Evolutionary conservation across 2,329 filamentous ascomycete genomes (phyloP), one percentile per base, ranked within the genome.

Genomic region (Neoarthrinium moseri): DNA sequence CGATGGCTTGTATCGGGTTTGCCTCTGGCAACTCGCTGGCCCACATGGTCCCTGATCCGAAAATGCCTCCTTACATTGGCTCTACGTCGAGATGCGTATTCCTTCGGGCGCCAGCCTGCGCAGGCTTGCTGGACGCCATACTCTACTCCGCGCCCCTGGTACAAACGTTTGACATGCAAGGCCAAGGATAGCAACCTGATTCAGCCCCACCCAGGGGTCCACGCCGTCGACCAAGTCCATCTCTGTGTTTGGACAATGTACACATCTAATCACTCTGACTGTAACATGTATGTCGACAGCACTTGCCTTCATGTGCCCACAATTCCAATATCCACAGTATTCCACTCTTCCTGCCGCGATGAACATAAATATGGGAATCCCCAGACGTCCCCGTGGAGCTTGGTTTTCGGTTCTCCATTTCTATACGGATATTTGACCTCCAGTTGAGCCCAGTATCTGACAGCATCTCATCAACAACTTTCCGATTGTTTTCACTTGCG

Each of bases 401-500:
- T n/a, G 17, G 21, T 36, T 36, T 18, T 39, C 10, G 26, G n/a
- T 38, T 39, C 23, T 44, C 42, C 34, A 32, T 24, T 45, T 17
- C 27, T 17, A n/a, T n/a, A n/a, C n/a, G n/a, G n/a, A n/a, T n/a
- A n/a, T n/a, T n/a, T n/a, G n/a, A n/a, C n/a, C n/a, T n/a, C n/a
- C n/a, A n/a, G n/a, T n/a, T n/a, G n/a, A n/a, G n/a, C n/a, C n/a
- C n/a, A n/a, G n/a, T n/a, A n/a, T n/a, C n/a, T n/a, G n/a, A n/a
- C n/a, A n/a, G n/a, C 17, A 26, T 22, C 22, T 30, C 32, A 35
- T 20, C 32, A 12, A 10, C 20, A 22, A 26, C 15, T 13, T 12
- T 27, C 15, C n/a, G 22, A 36, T 55, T 56, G 50, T 36, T 57
- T 61, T 60, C 54, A 41, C 35, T 54, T 49, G 60, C 61, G 60